Conservation (phyloP, 768 basidiomycete species). For the Trametes sanguinea region DNA sequence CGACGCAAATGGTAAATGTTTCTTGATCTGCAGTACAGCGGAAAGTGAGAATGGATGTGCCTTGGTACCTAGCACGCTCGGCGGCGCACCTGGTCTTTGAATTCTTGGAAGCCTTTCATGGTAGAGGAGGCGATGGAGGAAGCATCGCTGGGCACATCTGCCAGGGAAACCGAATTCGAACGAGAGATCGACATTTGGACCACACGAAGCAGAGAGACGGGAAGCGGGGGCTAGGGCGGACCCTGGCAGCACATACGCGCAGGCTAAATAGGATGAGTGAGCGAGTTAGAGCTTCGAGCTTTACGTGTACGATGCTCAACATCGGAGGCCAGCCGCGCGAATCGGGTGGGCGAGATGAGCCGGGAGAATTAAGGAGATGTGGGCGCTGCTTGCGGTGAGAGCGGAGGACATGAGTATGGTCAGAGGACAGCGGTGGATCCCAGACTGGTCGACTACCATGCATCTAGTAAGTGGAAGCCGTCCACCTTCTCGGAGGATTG, state of each 20-base stretch:
- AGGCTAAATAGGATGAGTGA: not conserved
- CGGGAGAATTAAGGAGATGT: not conserved
- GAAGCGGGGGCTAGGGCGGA: not conserved
- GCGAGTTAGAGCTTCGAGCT: not conserved
- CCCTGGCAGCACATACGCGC: not conserved
- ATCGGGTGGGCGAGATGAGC: no score
- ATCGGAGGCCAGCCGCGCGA: no score
- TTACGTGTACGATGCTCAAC: not conserved
- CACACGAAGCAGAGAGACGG: not conserved
- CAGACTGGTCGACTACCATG: not conserved
- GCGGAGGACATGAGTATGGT: not conserved
- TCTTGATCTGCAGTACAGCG: constrained; percentile 45
- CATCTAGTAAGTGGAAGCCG: not conserved
- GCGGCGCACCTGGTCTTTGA: constrained; percentile 43
- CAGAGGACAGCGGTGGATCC: not conserved
- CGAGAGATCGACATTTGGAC: not conserved
- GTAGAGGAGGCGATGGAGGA: not conserved
- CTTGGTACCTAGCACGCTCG: not conserved
- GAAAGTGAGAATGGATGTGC: not conserved
- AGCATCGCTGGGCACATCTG: no score
- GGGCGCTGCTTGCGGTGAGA: not conserved
- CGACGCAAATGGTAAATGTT: constrained; percentile 39
- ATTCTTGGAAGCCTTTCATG: constrained; percentile 36
- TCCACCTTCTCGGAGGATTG: not conserved
- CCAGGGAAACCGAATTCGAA: not conserved